Evolutionary conservation across 1,284 basidiomycete genomes (phyloP).

Genomic region (Apiotrichum siamense): DNA sequence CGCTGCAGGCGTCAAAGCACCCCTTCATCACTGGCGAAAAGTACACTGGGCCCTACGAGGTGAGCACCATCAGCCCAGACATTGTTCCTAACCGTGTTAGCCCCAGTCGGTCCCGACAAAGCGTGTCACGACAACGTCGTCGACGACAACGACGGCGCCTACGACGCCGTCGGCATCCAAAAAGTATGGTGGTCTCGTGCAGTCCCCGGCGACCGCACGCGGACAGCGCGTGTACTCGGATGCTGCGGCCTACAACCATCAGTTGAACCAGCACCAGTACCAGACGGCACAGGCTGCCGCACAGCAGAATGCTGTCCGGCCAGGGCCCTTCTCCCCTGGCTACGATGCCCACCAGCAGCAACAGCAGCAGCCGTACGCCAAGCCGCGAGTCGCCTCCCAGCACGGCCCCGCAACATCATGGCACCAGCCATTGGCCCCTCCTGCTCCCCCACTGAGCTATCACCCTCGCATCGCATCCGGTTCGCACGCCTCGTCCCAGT

Average conservation of each 20-base stretch:
- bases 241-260: conserved; percentile 89
- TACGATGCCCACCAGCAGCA: conserved; percentile 21
- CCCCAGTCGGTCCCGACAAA: conserved; percentile 11
- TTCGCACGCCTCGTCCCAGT: conserved; percentile 4
- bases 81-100: neutral
- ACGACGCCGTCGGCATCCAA: conserved; percentile 46
- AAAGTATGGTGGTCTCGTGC: conserved; percentile 89
- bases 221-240: conserved; percentile 81
- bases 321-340: conserved; percentile 31
- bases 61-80: conserved; percentile 49
- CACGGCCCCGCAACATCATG: conserved; percentile 4
- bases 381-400: conserved; percentile 40
- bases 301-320: conserved; percentile 25
- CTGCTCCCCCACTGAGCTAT: conserved; percentile 18
- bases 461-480: conserved; percentile 27
- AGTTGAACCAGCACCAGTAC: conserved; percentile 86
- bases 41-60: conserved; percentile 78
- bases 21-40: conserved; percentile 98
- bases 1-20: conserved; percentile 90
- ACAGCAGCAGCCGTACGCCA: conserved; percentile 11
- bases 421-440: conserved; percentile 23
- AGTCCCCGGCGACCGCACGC: conserved; percentile 57
- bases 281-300: conserved; percentile 67
- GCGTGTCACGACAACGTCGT: conserved; percentile 5
- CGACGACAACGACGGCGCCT: conserved; percentile 13